Evolutionary conservation across 176 grass and related monocot genomes (phyloP).

Genomic region (Microstegium vimineum): DNA sequence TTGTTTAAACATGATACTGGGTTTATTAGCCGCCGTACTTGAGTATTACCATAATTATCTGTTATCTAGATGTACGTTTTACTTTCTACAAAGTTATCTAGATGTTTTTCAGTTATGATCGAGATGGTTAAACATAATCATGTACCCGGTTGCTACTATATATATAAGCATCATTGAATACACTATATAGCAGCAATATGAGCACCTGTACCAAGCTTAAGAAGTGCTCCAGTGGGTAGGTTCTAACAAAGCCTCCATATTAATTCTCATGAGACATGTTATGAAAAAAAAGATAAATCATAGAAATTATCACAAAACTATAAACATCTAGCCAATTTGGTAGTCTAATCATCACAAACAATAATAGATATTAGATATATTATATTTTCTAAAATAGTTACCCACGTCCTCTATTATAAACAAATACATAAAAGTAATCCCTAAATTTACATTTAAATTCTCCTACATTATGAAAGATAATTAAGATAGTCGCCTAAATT

Average conservation of each 20-base stretch:
- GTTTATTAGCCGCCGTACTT: not conserved
- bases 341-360: not conserved
- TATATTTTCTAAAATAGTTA: no score
- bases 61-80: not conserved
- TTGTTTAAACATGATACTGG: not conserved
- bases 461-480: no score
- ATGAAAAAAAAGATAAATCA: no score
- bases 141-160: not conserved
- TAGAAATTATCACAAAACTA: not conserved
- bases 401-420: no score
- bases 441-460: no score
- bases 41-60: not conserved
- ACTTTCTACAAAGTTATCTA: not conserved
- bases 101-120: not conserved
- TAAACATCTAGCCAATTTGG: not conserved
- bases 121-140: not conserved
- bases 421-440: no score
- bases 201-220: not conserved
- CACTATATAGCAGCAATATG: not conserved
- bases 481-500: no score
- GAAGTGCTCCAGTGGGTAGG: not conserved
- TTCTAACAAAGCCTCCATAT: not conserved
- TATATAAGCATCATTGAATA: not conserved
- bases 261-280: not conserved
- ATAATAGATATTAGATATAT: not conserved